Percentiles rank a stretch among this genome's conserved stretches.
Evolutionary conservation across 2,329 filamentous ascomycete species (phyloP).

Genomic region (Kalaharituber pfeilii): DNA sequence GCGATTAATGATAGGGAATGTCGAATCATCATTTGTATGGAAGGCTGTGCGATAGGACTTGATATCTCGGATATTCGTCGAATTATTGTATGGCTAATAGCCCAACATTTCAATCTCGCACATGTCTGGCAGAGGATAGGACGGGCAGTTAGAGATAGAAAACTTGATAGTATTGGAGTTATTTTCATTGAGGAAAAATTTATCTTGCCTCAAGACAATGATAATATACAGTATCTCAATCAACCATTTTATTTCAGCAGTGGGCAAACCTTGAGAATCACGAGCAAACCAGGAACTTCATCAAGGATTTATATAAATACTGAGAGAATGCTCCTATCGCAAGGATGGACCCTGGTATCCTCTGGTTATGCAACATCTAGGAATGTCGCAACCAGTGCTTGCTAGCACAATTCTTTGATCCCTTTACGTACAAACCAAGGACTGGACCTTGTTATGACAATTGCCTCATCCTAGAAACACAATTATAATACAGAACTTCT

Average conservation of each 20-base stretch:
- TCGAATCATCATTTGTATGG: neutral
- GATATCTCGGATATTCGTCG: neutral
- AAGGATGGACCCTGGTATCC: neutral
- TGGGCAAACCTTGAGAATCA: neutral
- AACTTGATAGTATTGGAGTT: neutral
- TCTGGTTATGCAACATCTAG: neutral
- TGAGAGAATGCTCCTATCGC: neutral
- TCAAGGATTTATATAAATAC: neutral
- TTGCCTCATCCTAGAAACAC: neutral
- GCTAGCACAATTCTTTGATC: neutral
- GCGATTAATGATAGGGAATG: neutral
- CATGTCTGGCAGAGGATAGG: neutral
- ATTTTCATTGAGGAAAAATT: neutral
- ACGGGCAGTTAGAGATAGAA: neutral
- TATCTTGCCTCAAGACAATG: neutral
- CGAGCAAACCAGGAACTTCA: neutral
- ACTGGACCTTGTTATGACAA: neutral
- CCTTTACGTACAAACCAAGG: neutral
- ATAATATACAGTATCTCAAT: neutral
- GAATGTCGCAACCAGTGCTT: neutral
- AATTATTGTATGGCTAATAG: neutral
- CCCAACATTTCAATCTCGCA: neutral
- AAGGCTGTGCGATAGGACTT: neutral
- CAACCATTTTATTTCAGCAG: neutral
- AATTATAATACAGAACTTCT: neutral